These are phyloP conservation scores for Helichrysum umbraculigerum DNA, from an alignment of 129 eudicot genomes.

Conservation along the genomic window DNA sequence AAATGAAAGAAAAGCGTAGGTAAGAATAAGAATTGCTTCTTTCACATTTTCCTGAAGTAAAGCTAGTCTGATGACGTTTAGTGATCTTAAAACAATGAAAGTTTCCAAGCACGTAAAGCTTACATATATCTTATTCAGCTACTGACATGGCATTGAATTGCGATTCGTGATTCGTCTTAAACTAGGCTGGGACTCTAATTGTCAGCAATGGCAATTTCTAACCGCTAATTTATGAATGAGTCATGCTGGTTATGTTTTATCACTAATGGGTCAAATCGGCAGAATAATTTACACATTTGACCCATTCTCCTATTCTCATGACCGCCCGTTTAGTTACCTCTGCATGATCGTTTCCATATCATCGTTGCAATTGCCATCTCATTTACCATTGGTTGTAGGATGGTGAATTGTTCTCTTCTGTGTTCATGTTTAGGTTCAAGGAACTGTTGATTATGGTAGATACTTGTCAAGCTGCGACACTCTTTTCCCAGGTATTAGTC, in stretches of 20 bases:
- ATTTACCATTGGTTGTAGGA: background rate
- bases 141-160: background rate
- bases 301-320: background rate
- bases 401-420: conserved; percentile 3
- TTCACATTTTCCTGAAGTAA: background rate
- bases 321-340: background rate
- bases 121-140: conserved; percentile 4
- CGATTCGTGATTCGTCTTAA: background rate
- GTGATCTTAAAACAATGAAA: conserved; percentile 2
- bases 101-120: background rate
- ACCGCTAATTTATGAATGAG: background rate
- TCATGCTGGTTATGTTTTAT: background rate
- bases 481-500: conserved; percentile 73
- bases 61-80: background rate
- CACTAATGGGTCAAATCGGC: background rate
- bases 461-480: conserved; percentile 99
- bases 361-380: background rate
- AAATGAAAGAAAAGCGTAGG: conserved; percentile 99
- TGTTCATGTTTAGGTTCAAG: conserved; percentile 68
- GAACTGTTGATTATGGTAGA: conserved; percentile 97
- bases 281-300: background rate
- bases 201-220: background rate
- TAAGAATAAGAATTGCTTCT: conserved; percentile 27
- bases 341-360: background rate
- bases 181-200: background rate